Evolutionary conservation across 2,329 filamentous ascomycete genomes (phyloP).

Genomic region (Dothidotthia symphoricarpi): DNA sequence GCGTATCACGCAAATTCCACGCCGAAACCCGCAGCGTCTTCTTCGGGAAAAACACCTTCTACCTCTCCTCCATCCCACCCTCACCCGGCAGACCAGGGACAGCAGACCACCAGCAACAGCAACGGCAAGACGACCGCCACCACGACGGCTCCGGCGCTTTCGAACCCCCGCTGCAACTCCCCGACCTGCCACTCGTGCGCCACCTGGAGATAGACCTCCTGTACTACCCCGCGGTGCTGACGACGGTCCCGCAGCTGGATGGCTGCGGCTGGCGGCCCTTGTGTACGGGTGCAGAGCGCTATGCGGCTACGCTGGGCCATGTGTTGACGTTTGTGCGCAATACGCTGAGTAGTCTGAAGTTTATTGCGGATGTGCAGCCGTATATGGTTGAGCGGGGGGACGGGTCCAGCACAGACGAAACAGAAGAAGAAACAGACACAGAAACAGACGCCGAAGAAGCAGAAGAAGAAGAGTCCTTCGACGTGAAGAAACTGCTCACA

Average conservation of each 20-base stretch:
- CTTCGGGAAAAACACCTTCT: conserved; percentile 44
- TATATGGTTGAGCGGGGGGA: conserved; percentile 5
- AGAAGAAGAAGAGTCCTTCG: conserved; percentile 8
- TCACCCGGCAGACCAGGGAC: no score
- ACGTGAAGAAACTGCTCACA: conserved; percentile 20
- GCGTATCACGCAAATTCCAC: conserved; percentile 42
- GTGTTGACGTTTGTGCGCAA: conserved; percentile 12
- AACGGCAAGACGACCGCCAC: neutral
- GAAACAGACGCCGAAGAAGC: no score
- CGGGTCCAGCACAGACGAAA: conserved; percentile 5
- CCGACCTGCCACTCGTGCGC: conserved; percentile 21
- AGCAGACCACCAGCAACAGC: neutral
- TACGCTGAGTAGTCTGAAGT: conserved; percentile 10
- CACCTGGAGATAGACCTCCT: conserved; percentile 31
- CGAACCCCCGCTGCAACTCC: conserved; percentile 28
- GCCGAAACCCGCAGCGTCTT: conserved; percentile 44
- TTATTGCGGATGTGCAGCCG: conserved; percentile 16
- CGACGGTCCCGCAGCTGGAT: neutral
- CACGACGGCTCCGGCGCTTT: conserved; percentile 17
- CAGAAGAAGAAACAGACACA: no score
- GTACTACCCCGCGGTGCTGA: conserved; percentile 17
- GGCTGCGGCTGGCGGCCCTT: conserved; percentile 17
- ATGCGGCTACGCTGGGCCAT: conserved; percentile 19
- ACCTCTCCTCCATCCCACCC: conserved; percentile 19
- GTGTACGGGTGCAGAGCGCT: conserved; percentile 20